Base-by-base conservation (phyloP, 2,329 filamentous ascomycete genomes). In the Penicillium occitanis region DNA sequence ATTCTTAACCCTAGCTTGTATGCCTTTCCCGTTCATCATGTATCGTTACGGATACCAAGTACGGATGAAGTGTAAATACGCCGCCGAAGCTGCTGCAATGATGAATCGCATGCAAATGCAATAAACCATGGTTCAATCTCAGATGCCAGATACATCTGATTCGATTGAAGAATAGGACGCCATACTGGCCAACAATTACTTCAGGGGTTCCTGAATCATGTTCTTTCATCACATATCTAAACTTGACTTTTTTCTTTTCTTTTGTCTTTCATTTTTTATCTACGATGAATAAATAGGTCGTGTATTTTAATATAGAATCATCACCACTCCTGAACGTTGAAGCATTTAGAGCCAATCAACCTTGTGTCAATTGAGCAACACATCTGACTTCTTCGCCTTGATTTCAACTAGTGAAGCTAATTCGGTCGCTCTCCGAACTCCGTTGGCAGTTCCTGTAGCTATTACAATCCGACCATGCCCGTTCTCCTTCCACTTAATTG, bases 11-110 rank as follows among this genome's bases (percentile, higher is more conserved):
- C 63, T 79, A 11, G 72, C 71, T 0, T 77, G 75, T 25, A 67
- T 76, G 11, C 75, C 75, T 1, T 77, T 78, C 50, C 76, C 75
- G 1, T 78, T 79, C 61, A 64, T 80, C 17, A 77, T 80, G 64
- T 78, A 79, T 67, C 73, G 70, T 35, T 78, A 77, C 51, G 78
- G 77, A 1, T 67, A 73, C 10, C 46, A 53, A 3, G 73, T 80
- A 50, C 70, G 78, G 3, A 71, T 72, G 68, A 74, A 72, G 63
- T 78, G 77, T 69, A 77, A 76, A 67, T 79, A 77, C 64, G 70
- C 76, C 10, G 59, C 57, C 3, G 65, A 66, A 28, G 65, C 65
- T 5, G 65, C 65, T 2, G 61, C 63, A 42, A 66, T 53, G 42
- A 63, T 66, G 65, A 57, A 57, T 14, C 42, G 33, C 2, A 66